Evolutionary conservation across 2,329 filamentous ascomycete species (phyloP).

Genomic region (Graphiopsis chlorocephala): DNA sequence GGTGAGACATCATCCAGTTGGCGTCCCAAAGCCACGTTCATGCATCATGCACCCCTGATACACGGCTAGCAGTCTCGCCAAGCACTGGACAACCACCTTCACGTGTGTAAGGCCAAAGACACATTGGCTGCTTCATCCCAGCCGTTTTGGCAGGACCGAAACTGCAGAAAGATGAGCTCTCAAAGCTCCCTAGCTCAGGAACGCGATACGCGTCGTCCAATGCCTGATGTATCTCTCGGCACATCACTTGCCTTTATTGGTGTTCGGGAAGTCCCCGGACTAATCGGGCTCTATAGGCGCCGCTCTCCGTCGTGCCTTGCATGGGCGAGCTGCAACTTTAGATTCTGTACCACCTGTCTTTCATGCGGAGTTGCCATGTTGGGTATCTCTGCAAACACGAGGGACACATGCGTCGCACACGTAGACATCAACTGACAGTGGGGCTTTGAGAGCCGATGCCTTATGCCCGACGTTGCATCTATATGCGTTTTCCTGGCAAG

Average conservation of each 20-base stretch:
- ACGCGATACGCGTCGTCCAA: not conserved
- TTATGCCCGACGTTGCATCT: not conserved
- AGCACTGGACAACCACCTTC: not conserved
- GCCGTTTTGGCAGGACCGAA: not conserved
- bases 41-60: not conserved
- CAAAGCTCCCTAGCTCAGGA: constrained; percentile 12
- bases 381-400: not conserved
- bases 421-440: not conserved
- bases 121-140: not conserved
- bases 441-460: not conserved
- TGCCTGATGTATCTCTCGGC: constrained; percentile 5
- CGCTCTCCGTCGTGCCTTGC: constrained; percentile 10
- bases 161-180: not conserved
- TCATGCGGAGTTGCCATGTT: not conserved
- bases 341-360: not conserved
- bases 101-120: not conserved
- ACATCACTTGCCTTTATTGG: not conserved
- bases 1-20: not conserved
- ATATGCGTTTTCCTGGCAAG: not conserved
- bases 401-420: not conserved
- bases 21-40: not conserved
- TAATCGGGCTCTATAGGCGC: not conserved
- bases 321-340: constrained; percentile 10
- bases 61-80: not conserved
- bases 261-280: not conserved